Percentiles rank a stretch among this genome's conserved stretches.
These are phyloP conservation scores for Trichothecium sympodiale DNA, from an alignment of 2,329 filamentous ascomycete species.

Conservation along the genomic window DNA sequence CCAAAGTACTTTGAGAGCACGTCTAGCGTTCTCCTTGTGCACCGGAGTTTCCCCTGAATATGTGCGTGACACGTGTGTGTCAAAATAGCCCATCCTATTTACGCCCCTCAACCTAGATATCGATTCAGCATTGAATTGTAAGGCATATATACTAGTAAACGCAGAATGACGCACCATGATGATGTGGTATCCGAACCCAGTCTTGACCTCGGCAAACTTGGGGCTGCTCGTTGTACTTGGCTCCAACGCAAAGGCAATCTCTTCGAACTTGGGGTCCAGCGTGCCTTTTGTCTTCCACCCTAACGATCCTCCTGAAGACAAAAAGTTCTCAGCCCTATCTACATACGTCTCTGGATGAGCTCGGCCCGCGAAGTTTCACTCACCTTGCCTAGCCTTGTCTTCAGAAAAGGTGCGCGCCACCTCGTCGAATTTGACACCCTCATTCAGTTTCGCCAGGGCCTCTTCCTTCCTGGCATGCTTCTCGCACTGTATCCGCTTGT, in stretches of 20 bases:
- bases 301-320: conserved; percentile 48
- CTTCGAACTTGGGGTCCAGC: conserved; percentile 59
- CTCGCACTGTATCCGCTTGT: conserved; percentile 40
- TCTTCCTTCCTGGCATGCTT: conserved; percentile 73
- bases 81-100: conserved; percentile 16
- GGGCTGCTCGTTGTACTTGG: conserved; percentile 53
- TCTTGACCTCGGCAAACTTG: conserved; percentile 61
- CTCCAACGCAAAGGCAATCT: conserved; percentile 59
- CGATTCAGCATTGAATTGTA: conserved; percentile 1
- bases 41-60: neutral
- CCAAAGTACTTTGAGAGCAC: no score
- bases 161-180: conserved; percentile 49
- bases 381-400: conserved; percentile 62
- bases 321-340: conserved; percentile 5
- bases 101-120: conserved; percentile 26
- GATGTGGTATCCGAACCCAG: conserved; percentile 67
- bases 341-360: no score
- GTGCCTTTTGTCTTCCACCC: conserved; percentile 64
- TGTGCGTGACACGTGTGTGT: neutral
- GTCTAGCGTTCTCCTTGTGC: no score
- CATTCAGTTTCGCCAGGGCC: conserved; percentile 55
- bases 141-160: conserved; percentile 1
- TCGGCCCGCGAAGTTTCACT: conserved; percentile 7
- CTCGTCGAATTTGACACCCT: conserved; percentile 61
- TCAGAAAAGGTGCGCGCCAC: conserved; percentile 64